These are phyloP conservation scores for Saturnispora dispora DNA, from an alignment of 805 yeast species.

Conservation along the genomic window DNA sequence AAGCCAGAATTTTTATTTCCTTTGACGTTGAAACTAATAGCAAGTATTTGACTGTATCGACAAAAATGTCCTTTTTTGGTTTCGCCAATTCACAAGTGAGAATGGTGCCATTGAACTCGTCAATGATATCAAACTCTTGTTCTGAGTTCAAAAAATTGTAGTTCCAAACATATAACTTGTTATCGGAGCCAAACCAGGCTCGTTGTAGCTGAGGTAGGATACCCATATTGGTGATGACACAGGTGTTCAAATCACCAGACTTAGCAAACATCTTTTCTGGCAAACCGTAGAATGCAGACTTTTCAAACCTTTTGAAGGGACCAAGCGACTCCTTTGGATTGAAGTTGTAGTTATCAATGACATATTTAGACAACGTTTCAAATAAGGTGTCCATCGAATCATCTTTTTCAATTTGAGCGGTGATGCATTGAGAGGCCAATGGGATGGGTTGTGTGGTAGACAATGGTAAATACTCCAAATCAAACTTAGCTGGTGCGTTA, in stretches of 20 bases:
- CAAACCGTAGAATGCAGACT: constrained; percentile 54
- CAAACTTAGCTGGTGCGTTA: neutral
- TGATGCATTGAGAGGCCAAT: constrained; percentile 56
- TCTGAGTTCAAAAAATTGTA: constrained; percentile 36
- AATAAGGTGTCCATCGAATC: constrained; percentile 47
- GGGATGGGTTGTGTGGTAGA: constrained; percentile 44
- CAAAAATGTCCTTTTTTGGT: constrained; percentile 76
- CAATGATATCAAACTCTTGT: constrained; percentile 67
- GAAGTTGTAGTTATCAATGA: constrained; percentile 59
- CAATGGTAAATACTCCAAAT: constrained; percentile 38
- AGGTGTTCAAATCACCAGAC: constrained; percentile 6
- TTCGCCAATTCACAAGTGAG: constrained; percentile 66
- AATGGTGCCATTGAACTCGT: constrained; percentile 71
- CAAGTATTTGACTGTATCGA: constrained; percentile 63
- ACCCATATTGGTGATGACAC: constrained; percentile 66
- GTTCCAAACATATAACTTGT: constrained; percentile 80
- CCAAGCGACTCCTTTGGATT: constrained; percentile 36
- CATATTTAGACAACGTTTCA: constrained; percentile 49
- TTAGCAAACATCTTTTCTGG: constrained; percentile 49
- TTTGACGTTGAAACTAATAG: constrained; percentile 72
- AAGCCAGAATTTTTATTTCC: constrained; percentile 68
- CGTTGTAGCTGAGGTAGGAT: constrained; percentile 70
- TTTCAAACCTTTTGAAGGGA: constrained; percentile 67
- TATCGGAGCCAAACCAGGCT: constrained; percentile 80
- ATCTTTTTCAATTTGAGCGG: constrained; percentile 48